A percentile compares a stretch with the other conserved stretches of the same genome.
Conservation (phyloP, 1,284 basidiomycete genomes). For the Mycena sp. region DNA sequence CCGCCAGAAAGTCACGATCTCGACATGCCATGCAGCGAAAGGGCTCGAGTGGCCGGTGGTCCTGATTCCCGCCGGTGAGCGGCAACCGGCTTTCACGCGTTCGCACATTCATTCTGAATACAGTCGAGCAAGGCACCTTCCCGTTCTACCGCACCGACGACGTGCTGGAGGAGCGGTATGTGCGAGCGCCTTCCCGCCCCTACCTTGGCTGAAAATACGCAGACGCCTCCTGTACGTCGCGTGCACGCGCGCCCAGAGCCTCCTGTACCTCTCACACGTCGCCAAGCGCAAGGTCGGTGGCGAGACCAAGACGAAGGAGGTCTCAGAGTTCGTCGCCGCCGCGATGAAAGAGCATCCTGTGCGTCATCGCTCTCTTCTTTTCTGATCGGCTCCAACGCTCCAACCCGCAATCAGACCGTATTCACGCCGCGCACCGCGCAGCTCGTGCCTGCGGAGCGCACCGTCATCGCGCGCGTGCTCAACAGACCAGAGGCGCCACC, state of each 20-base stretch:
- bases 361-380: slow-evolving; percentile 19
- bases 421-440: slow-evolving; percentile 45
- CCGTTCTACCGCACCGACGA: slow-evolving; percentile 85
- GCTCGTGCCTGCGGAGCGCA: slow-evolving; percentile 45
- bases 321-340: slow-evolving; percentile 59
- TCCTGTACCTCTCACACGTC: slow-evolving; percentile 73
- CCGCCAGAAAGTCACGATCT: slow-evolving; percentile 82
- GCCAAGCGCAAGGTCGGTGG: slow-evolving; percentile 62
- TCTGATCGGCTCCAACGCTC: slow-evolving; percentile 13
- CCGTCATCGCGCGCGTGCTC: slow-evolving; percentile 51
- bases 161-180: slow-evolving; percentile 82
- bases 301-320: slow-evolving; percentile 49
- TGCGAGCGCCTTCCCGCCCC: background rate
- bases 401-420: slow-evolving; percentile 38
- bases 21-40: slow-evolving; percentile 92
- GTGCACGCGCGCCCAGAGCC: slow-evolving; percentile 86
- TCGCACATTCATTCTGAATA: slow-evolving; percentile 9
- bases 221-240: slow-evolving; percentile 90
- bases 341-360: slow-evolving; percentile 51
- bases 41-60: slow-evolving; percentile 94
- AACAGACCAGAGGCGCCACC: slow-evolving; percentile 50
- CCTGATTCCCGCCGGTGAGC: slow-evolving; percentile 74
- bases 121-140: slow-evolving; percentile 82
- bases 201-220: slow-evolving; percentile 5
- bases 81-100: background rate